Base-by-base conservation (phyloP, 2,329 filamentous ascomycete genomes). In the Endoconidiophora laricicola region DNA sequence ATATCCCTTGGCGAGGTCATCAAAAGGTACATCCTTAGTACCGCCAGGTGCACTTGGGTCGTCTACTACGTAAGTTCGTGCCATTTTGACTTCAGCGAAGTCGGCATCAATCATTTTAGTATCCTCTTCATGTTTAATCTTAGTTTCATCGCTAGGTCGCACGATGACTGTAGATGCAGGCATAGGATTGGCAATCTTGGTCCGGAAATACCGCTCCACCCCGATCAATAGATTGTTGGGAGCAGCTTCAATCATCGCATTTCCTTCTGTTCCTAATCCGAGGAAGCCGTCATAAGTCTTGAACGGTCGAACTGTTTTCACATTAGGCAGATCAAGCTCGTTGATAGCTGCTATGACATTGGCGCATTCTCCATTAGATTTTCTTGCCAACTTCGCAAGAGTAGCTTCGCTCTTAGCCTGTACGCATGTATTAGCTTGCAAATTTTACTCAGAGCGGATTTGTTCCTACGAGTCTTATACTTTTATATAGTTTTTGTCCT, bases 1-100 rank as follows among this genome's bases (percentile, higher is more conserved):
- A 59, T 90, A 98, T 0, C 91, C 91, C 62, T 87, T 94, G n/a
- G 86, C 86, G 37, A 98, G 71, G 14, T 86, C 77, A 12, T 94
- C 87, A 52, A 79, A 78, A 24, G 83, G 78, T 23, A 98, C 79
- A 48, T 94, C 86, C 49, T 73, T 74, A 65, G 90, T 94, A 10
- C 84, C 83, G 14, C 85, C 86, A 0, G 82, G 79, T 0, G 79
- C 79, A 38, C 74, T 69, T 4, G 81, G 74, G 54, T 95, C 85
- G 37, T 81, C 76, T 53, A 96, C 75, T 58, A 82, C 81, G 64
- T 96, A 98, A 1, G 78, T 78, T 40, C 85, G 78, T n/a, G 81
- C 71, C 53, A 76, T 82, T 57, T 79, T 81, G n/a, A 96, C 83
- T 1, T 74, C 72, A 0, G 80, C 73, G 39, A 94, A 73, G 18